Conservation (phyloP, 2,329 filamentous ascomycete genomes). For the Falciphora oryzae region DNA sequence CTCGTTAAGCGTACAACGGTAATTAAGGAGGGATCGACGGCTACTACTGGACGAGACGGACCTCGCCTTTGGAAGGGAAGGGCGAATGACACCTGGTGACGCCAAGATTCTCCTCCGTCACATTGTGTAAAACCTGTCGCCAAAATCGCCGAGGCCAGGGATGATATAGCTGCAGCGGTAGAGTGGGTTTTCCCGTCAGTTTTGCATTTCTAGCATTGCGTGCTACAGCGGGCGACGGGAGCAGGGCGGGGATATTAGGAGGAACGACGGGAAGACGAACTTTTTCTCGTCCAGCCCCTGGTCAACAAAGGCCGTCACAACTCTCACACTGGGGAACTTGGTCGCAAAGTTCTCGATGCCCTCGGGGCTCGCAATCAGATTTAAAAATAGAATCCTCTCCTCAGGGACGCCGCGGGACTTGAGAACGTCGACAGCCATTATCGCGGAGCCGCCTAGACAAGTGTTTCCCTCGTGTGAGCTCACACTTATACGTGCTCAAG, state of each 20-base stretch:
- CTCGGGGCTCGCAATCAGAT: slow-evolving; percentile 94
- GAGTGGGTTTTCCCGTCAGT: slow-evolving; percentile 22
- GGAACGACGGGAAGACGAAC: slow-evolving; percentile 37
- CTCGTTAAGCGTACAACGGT: background rate
- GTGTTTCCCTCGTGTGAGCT: background rate
- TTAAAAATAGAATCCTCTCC: slow-evolving; percentile 91
- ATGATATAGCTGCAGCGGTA: slow-evolving; percentile 72
- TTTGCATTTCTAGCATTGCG: slow-evolving; percentile 2
- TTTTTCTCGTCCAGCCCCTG: slow-evolving; percentile 94
- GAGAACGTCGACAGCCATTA: slow-evolving; percentile 93
- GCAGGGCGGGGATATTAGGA: background rate
- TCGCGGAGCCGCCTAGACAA: slow-evolving; percentile 75
- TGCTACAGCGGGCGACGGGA: background rate
- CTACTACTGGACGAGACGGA: background rate
- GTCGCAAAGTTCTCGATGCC: slow-evolving; percentile 85
- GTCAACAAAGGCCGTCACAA: slow-evolving; percentile 95
- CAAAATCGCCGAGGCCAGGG: slow-evolving; percentile 90
- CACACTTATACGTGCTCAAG: too few relatives aligned
- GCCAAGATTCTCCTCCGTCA: slow-evolving; percentile 31
- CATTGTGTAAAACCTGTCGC: slow-evolving; percentile 91
- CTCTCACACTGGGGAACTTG: slow-evolving; percentile 80
- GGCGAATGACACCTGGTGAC: background rate
- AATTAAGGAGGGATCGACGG: background rate
- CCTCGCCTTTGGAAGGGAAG: background rate
- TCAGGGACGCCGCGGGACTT: slow-evolving; percentile 88